Conservation (phyloP, 1,284 basidiomycete genomes). For the Jaminaea rosea region DNA sequence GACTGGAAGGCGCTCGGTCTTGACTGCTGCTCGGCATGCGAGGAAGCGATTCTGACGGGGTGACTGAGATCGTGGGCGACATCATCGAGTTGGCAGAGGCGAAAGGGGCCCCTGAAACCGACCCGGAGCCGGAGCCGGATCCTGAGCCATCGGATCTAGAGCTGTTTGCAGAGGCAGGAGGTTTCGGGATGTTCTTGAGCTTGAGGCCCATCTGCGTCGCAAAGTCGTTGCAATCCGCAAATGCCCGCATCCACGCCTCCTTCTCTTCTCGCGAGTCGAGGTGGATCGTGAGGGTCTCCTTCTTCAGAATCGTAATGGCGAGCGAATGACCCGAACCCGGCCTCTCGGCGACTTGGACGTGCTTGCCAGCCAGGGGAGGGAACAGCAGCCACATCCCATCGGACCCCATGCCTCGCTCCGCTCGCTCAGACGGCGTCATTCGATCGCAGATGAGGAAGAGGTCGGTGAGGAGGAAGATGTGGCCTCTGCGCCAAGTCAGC, state of each 20-base stretch:
- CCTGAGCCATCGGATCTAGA: no score
- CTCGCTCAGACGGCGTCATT: slow-evolving; percentile 26
- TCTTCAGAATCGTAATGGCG: slow-evolving; percentile 74
- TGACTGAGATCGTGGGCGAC: slow-evolving; percentile 36
- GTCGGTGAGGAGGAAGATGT: slow-evolving; percentile 84
- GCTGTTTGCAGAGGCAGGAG: no score
- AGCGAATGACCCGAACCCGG: slow-evolving; percentile 62
- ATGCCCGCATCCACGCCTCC: slow-evolving; percentile 63
- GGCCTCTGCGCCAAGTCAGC: slow-evolving; percentile 66
- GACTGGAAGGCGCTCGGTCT: background rate
- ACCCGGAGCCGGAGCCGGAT: no score
- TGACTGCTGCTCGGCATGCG: slow-evolving; percentile 4
- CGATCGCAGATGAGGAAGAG: slow-evolving; percentile 65
- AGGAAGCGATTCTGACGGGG: slow-evolving; percentile 25
- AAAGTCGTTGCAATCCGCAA: slow-evolving; percentile 75
- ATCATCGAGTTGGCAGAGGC: no score
- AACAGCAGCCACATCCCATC: slow-evolving; percentile 74
- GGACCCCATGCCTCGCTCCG: slow-evolving; percentile 9
- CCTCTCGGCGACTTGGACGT: slow-evolving; percentile 53
- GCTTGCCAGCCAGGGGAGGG: slow-evolving; percentile 90
- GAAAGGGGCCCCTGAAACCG: no score
- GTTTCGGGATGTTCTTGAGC: slow-evolving; percentile 14
- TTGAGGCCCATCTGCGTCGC: slow-evolving; percentile 53
- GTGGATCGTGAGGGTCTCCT: slow-evolving; percentile 69
- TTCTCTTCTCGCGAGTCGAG: slow-evolving; percentile 59